phyloP scores from a whole-genome alignment of 179 eudicot species.

The Camellia oleifera region DNA sequence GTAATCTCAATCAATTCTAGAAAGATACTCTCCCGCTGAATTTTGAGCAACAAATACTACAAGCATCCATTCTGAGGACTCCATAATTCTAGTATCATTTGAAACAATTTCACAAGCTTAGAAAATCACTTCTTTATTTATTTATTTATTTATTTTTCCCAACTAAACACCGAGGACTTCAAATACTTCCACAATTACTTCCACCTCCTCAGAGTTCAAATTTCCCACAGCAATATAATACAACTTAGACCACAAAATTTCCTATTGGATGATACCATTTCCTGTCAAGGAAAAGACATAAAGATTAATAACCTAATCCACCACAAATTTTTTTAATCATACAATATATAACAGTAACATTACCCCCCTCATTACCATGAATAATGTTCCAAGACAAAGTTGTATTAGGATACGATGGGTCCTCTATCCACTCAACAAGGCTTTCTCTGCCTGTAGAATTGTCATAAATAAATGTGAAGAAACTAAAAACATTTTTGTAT shows the following conservation, averaged over 20 bases:
- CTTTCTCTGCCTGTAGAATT: slow-evolving; percentile 37
- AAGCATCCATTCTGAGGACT: too few species aligned
- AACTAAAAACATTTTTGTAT: not conserved
- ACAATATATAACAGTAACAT: not conserved
- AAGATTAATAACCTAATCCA: not conserved
- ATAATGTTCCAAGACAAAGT: slow-evolving; percentile 53
- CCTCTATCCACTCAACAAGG: slow-evolving; percentile 42
- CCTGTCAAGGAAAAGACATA: slow-evolving; percentile 30
- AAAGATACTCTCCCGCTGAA: too few species aligned
- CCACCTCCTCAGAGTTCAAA: slow-evolving; percentile 34
- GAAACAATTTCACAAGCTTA: too few species aligned
- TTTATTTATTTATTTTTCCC: not conserved
- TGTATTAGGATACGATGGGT: slow-evolving; percentile 1
- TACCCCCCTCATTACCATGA: slow-evolving; percentile 29
- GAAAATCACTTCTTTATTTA: too few species aligned
- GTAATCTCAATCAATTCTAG: too few species aligned
- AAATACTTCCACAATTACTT: slow-evolving; percentile 27
- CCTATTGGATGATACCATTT: slow-evolving; percentile 36
- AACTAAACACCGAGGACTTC: too few species aligned
- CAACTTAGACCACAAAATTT: slow-evolving; percentile 31
- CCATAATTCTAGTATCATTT: too few species aligned
- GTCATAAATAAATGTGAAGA: not conserved
- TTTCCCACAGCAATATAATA: slow-evolving; percentile 53
- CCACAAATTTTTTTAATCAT: not conserved
- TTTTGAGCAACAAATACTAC: too few species aligned